A percentile compares a stretch with the other conserved stretches of the same genome.
Evolutionary conservation across 225 moss, liverwort and hornwort genomes (phyloP).

Genomic region (Sphagnum contortum): DNA sequence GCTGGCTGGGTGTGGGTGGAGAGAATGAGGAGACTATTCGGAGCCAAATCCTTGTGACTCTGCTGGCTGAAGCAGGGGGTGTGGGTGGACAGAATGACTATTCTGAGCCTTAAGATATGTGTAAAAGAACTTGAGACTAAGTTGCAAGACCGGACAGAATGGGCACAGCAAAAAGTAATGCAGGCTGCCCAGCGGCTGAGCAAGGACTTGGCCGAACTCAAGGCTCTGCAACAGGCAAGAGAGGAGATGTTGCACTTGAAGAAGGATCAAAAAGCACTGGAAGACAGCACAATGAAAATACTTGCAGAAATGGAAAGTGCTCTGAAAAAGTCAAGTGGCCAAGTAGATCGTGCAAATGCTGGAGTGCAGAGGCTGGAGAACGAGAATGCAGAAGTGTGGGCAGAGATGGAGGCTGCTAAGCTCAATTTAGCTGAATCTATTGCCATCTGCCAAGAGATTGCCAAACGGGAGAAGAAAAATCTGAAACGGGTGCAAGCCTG

Average conservation of each 20-base stretch:
- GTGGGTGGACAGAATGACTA: too few relatives aligned
- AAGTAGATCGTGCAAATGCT: conserved; percentile 28
- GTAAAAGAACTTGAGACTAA: conserved; percentile 46
- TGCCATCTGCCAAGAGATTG: conserved; percentile 46
- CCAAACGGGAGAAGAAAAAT: conserved; percentile 58
- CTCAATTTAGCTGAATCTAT: conserved; percentile 50
- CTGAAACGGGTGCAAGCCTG: conserved; percentile 53
- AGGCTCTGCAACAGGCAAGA: conserved; percentile 44
- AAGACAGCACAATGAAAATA: conserved; percentile 47
- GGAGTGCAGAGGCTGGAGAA: conserved; percentile 29
- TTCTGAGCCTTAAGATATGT: conserved; percentile 12
- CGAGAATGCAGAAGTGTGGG: conserved; percentile 53
- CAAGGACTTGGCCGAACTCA: conserved; percentile 55
- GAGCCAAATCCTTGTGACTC: too few relatives aligned
- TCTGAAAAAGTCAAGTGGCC: conserved; percentile 28
- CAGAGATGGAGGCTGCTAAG: conserved; percentile 70
- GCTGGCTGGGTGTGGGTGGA: conserved; percentile 14
- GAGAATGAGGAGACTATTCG: conserved; percentile 11
- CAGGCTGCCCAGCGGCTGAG: conserved; percentile 47
- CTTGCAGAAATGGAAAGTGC: conserved; percentile 39
- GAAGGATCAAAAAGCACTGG: conserved; percentile 56
- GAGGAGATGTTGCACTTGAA: conserved; percentile 47
- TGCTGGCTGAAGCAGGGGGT: too few relatives aligned
- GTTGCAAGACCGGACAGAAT: conserved; percentile 35
- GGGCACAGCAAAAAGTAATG: conserved; percentile 64